Percentiles rank a stretch among this genome's conserved stretches.
phyloP scores from a whole-genome alignment of 176 grass and related monocot species.

The Musa acuminata region DNA sequence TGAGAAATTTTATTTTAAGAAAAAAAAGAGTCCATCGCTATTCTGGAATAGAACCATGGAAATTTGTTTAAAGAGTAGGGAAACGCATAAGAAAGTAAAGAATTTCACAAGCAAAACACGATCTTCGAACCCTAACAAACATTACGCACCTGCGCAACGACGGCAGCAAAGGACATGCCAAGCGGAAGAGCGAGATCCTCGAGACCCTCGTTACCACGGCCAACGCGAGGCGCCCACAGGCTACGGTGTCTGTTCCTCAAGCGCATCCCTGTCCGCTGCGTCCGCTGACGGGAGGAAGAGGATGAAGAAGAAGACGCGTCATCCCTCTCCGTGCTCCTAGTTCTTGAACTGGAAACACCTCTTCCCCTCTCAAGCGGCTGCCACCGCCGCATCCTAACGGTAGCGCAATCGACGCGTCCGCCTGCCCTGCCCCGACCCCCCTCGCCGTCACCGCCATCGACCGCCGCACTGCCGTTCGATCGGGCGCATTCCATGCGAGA shows the following conservation, averaged over 20 bases:
- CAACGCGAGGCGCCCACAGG: neutral
- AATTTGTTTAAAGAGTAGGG: too few species aligned
- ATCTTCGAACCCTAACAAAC: neutral
- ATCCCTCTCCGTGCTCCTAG: neutral
- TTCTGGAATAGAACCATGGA: too few species aligned
- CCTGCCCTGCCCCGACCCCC: neutral
- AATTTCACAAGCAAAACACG: neutral
- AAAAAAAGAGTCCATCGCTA: too few species aligned
- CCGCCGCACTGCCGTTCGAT: neutral
- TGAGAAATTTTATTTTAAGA: too few species aligned
- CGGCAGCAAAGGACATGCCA: conserved; percentile 84
- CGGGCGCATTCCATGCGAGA: too few species aligned
- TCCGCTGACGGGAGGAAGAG: neutral
- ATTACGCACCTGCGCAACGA: conserved; percentile 50
- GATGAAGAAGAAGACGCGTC: neutral
- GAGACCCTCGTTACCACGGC: neutral
- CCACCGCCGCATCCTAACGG: neutral
- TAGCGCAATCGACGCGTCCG: neutral
- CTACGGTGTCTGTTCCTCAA: conserved; percentile 15
- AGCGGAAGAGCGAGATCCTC: conserved; percentile 68
- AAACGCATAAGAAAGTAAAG: too few species aligned
- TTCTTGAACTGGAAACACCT: neutral
- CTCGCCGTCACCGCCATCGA: neutral
- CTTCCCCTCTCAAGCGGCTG: neutral
- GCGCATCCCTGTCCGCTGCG: conserved; percentile 18